phyloP scores from a whole-genome alignment of 2,329 filamentous ascomycete genomes.

The Talaromyces pinophilus region DNA sequence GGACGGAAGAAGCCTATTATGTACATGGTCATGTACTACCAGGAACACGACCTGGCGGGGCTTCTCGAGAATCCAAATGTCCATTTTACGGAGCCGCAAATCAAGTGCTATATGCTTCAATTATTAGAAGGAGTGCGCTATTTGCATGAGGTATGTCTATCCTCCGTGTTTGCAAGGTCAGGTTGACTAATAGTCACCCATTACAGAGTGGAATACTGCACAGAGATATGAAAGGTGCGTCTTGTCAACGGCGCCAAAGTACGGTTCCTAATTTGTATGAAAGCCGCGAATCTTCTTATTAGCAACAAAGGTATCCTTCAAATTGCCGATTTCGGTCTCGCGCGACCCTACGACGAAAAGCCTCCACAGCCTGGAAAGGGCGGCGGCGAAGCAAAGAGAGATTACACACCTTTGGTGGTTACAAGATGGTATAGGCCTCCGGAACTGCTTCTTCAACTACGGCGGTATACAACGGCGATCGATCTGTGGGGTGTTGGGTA shows the following conservation, averaged over 20 bases:
- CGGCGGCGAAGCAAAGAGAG: constrained; percentile 79
- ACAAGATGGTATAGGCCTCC: constrained; percentile 97
- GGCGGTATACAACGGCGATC: constrained; percentile 93
- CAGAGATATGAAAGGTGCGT: constrained; percentile 82
- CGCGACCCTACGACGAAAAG: constrained; percentile 85
- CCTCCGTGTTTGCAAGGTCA: constrained; percentile 10
- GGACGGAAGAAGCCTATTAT: constrained; percentile 77
- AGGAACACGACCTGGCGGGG: constrained; percentile 98
- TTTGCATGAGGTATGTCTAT: constrained; percentile 68
- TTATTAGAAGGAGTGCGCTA: constrained; percentile 87
- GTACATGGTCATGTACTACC: constrained; percentile 99
- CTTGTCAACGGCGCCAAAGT: neutral
- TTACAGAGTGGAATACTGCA: constrained; percentile 75
- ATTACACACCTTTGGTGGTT: constrained; percentile 96
- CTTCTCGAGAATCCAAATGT: constrained; percentile 93
- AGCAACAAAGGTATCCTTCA: constrained; percentile 91
- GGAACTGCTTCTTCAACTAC: constrained; percentile 83
- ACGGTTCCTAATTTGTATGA: constrained; percentile 13
- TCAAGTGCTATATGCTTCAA: constrained; percentile 97
- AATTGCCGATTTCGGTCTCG: constrained; percentile 95
- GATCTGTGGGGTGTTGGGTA: constrained; percentile 98
- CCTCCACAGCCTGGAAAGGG: constrained; percentile 74
- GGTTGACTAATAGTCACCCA: constrained; percentile 23
- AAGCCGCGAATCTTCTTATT: constrained; percentile 90
- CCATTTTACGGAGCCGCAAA: constrained; percentile 81